phyloP scores from a whole-genome alignment of 2,329 filamentous ascomycete genomes.

The Albophoma yamanashiensis region DNA sequence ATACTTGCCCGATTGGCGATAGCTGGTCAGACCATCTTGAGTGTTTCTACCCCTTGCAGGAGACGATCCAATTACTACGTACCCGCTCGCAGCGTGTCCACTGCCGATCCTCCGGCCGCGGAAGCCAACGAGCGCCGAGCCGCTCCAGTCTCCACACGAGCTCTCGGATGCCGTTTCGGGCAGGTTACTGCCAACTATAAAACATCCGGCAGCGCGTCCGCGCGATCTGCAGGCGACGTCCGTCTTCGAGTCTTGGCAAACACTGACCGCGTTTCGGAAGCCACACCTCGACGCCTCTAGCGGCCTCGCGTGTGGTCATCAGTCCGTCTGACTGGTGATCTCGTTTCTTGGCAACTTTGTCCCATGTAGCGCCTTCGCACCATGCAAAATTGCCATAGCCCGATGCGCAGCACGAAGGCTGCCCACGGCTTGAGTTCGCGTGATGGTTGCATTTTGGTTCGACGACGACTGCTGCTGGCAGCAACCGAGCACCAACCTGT shows the following conservation, averaged over 20 bases:
- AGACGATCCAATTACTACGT: too few relatives aligned
- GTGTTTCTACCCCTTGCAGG: not conserved
- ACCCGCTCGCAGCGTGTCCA: not conserved
- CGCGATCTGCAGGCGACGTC: not conserved
- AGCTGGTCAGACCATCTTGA: not conserved
- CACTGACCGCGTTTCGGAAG: not conserved
- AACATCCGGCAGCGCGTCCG: not conserved
- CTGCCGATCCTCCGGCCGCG: not conserved
- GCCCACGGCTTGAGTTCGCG: too few relatives aligned
- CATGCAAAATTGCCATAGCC: too few relatives aligned
- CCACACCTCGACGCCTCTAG: not conserved
- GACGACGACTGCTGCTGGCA: too few relatives aligned
- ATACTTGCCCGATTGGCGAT: not conserved
- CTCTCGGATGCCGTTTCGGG: not conserved
- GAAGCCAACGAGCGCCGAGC: not conserved
- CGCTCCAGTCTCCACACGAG: not conserved
- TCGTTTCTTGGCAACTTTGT: not conserved
- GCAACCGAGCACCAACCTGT: too few relatives aligned
- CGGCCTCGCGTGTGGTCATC: not conserved
- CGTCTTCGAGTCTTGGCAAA: not conserved
- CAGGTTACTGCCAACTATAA: not conserved
- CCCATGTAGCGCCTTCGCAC: too few relatives aligned
- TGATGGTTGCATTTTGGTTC: too few relatives aligned
- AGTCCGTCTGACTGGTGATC: not conserved
- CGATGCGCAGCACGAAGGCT: too few relatives aligned